Base-by-base conservation (phyloP, 1,284 basidiomycete genomes). In the Sphagnurus paluster region DNA sequence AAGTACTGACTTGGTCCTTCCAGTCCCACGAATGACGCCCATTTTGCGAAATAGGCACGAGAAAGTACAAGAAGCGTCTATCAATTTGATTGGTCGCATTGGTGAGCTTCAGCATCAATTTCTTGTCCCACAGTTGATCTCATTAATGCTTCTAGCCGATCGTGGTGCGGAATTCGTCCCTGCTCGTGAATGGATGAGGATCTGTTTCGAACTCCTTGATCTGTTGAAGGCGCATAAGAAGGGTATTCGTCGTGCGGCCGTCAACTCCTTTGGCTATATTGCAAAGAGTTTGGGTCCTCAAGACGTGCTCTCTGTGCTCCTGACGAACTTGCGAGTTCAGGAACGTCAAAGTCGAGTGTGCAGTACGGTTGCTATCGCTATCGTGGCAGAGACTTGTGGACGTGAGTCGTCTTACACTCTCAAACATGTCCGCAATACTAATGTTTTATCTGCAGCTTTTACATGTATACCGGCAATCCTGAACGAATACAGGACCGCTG, bases 161-260 rank as follows among this genome's bases (percentile, higher is more conserved):
- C 93, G 97, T 65, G 97, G 97, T 50, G 93, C 97, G 30, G 97
- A 99, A 70, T 98, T 93, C 53, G 97, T 99, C 0, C 94, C 94
- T 21, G 96, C 97, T 17, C 84, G 96, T 62, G 97, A 99, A 71
- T 99, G 96, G 96, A 99, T 99, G 97, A 88, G 97, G 62, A 99
- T 99, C 67, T 99, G 97, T 66, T 99, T 99, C 69, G 97, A 99
- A 68, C 74, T 99, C 30, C 80, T 99, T 39, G 97, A 99, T 62
- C 76, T 99, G 33, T 79, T 99, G 60, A 99, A 99, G 68, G 97
- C 97, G 6, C 97, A 99, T 75, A 99, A 99, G 76, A 98, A 98
- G 72, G 95, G 92, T 28, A 99, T 99, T 61, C 89, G 97, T 46
- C 91, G 96, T 67, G 97, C 97, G 0, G 95, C 96, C 13, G 96